Evolutionary conservation across 2,329 filamentous ascomycete genomes (phyloP), one percentile per base, ranked within the genome.

Genomic region (Raffaelea arxii): DNA sequence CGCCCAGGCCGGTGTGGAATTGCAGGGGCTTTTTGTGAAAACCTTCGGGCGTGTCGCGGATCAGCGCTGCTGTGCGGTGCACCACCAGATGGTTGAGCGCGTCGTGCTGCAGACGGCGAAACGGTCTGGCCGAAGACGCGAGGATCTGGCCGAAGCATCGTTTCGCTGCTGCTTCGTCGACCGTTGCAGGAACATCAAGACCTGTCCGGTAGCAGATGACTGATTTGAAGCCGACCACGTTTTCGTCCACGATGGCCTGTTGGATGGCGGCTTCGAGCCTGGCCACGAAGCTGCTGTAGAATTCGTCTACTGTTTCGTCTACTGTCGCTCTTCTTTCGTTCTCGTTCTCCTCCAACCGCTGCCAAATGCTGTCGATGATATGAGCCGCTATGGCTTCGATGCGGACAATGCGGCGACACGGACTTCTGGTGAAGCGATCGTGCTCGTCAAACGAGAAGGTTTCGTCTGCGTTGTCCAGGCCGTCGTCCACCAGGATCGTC

Each of bases 181-280:
- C 58, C n/a, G 56, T 52, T 9, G 53, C 52, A 0, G 74, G 65
- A 16, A 91, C 69, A 35, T 77, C 75, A 6, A 90, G 68, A 0
- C 87, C 87, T 0, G 81, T 86, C 14, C 86, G 75, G 60, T 92
- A 92, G 64, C 86, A 91, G 46, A 94, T 78, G 42, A 90, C 79
- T 1, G 81, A 86, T 62, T 94, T 92, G 72, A 94, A 94, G 2
- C 77, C 87, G 1, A 78, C 85, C 2, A 94, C 80, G 18, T 81
- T 73, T 0, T 75, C 66, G 56, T 92, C 81, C 1, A 70, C 65
- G 23, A 89, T 69, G 3, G 77, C 73, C 2, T 69, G 62, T 11
- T 65, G 58, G 30, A 92, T 80, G 22, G 69, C 62, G 2, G 62
- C 57, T 44, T 69, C 65, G 48, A 81, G 80, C 4, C 69, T 65